phyloP scores from a whole-genome alignment of 805 yeast species.

The Pichia kluyveri region DNA sequence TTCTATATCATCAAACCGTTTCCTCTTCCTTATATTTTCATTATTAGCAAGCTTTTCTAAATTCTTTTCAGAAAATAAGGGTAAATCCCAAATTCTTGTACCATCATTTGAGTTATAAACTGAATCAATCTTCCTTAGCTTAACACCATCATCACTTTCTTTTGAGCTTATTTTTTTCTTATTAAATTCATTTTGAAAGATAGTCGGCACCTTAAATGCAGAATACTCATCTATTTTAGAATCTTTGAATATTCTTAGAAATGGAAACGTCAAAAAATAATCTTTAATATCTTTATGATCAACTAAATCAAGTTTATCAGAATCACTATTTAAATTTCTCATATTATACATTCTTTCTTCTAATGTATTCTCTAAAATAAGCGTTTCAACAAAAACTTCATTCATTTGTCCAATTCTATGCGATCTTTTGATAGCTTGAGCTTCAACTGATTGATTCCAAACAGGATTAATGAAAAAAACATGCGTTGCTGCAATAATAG shows the following conservation, averaged over 20 bases:
- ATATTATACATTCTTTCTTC: conserved; percentile 58
- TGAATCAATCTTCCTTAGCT: not conserved
- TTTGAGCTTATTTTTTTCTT: not conserved
- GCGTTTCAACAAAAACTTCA: conserved; percentile 62
- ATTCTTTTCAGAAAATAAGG: conserved; percentile 27
- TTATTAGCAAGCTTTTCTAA: conserved; percentile 20
- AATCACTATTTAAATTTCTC: conserved; percentile 16
- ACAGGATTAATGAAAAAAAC: conserved; percentile 67
- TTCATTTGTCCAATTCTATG: conserved; percentile 64
- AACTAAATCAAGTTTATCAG: conserved; percentile 32
- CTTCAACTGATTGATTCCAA: conserved; percentile 61
- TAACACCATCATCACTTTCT: conserved; percentile 10
- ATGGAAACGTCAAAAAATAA: conserved; percentile 41
- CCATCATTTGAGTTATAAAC: conserved; percentile 4
- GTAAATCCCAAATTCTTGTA: conserved; percentile 27
- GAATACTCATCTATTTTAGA: conserved; percentile 24
- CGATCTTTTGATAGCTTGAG: conserved; percentile 70
- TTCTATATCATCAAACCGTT: conserved; percentile 4
- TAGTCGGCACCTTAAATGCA: conserved; percentile 12
- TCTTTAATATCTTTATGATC: conserved; percentile 54
- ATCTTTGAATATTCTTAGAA: conserved; percentile 29
- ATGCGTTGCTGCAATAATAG: conserved; percentile 57
- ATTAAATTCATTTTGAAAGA: conserved; percentile 4
- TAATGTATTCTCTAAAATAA: conserved; percentile 51
- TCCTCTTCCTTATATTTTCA: conserved; percentile 11